Base-by-base conservation (phyloP, 139 green algal species). In the Dunaliella sp. region DNA sequence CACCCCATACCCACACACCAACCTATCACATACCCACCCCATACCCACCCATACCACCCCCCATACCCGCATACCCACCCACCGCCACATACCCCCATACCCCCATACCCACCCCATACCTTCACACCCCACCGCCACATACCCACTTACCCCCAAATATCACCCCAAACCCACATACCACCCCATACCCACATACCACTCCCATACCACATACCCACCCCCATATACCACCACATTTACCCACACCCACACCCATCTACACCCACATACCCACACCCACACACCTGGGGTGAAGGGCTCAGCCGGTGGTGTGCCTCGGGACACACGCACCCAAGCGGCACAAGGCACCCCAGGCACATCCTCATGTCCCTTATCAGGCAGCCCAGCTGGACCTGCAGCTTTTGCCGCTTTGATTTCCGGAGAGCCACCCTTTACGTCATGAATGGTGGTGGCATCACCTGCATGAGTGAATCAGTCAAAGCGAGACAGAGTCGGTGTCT, bases 241-340 rank as follows among this genome's bases (percentile, higher is more conserved):
- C n/a, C 21, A 32, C 48, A 65, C 77, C 24, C 22, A 38, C 31
- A 31, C 72, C 24, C 30, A 30, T 26, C 36, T 38, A n/a, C 33
- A 28, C 81, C 22, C 38, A 36, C n/a, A 77, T 26, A 84, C 30
- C 3, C 30, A 77, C 48, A 58, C 48, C 30, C 77, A 36, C 80
- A 58, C 38, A 89, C 89, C 92, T 48, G 92, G 91, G 25, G 89
- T 91, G 88, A 91, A 94, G 34, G 90, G 85, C 36, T 94, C 89
- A 7, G 90, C 83, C 26, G 90, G 90, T 0, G 90, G 88, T 3
- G 89, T 75, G 26, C 90, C 89, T 0, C 91, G 82, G 16, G 85
- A 73, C 59, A 95, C 93, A 0, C 88, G 86, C 37, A 89, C 36
- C 91, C 91, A 95, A 0, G 92, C 92, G 3, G 73, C 84, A 26